Conservation (phyloP, 768 basidiomycete species). For the Phallus indusiatus region DNA sequence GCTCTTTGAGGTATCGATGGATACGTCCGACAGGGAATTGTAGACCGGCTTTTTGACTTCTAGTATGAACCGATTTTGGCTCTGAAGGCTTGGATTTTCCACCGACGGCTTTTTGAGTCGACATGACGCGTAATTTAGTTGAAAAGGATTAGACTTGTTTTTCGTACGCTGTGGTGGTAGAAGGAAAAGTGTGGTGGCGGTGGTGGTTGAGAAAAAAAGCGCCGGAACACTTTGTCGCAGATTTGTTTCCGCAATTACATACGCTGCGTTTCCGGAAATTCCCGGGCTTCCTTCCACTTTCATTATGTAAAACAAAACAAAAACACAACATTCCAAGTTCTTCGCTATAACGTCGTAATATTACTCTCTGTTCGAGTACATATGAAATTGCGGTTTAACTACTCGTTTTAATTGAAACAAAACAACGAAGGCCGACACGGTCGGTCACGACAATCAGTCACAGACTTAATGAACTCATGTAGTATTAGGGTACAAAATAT, state of each 20-base stretch:
- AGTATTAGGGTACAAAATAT: not conserved
- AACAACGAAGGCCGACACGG: not conserved
- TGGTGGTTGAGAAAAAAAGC: not conserved
- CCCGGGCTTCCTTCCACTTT: no score
- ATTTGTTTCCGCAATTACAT: not conserved
- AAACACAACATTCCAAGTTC: no score
- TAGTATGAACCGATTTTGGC: slow-evolving; percentile 39
- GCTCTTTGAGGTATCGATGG: slow-evolving; percentile 87
- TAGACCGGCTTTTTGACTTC: slow-evolving; percentile 80
- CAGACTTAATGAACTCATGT: not conserved
- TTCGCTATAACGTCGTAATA: no score
- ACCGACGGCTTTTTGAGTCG: slow-evolving; percentile 9
- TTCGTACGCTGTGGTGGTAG: not conserved
- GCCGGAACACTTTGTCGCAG: not conserved
- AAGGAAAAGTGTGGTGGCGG: not conserved
- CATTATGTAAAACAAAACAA: no score
- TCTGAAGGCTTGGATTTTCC: slow-evolving; percentile 11
- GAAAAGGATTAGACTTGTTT: not conserved
- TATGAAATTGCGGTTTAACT: not conserved
- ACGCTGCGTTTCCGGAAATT: no score
- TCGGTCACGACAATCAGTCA: not conserved
- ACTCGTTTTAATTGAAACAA: not conserved
- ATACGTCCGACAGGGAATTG: slow-evolving; percentile 99
- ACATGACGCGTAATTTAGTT: slow-evolving; percentile 1
- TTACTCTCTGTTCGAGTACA: no score